Conservation (phyloP, 2,329 filamentous ascomycete species). For the Beauveria australis region DNA sequence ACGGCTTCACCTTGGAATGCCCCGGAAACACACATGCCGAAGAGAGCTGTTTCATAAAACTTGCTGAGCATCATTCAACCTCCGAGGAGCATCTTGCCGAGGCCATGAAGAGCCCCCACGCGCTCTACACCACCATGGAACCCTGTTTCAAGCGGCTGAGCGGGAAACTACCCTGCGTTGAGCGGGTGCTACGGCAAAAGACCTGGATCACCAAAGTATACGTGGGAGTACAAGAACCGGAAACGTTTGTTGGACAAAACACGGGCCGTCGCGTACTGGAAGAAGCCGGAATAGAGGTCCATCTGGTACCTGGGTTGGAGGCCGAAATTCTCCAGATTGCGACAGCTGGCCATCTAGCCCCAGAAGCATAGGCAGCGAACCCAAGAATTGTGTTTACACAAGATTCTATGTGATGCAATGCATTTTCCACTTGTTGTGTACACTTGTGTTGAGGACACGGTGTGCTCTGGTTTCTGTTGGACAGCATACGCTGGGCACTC, state of each 20-base stretch:
- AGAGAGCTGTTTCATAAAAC: conserved; percentile 81
- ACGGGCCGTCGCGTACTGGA: conserved; percentile 63
- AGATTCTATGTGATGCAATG: no score
- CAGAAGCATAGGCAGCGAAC: not conserved
- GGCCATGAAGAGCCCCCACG: conserved; percentile 25
- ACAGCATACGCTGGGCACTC: no score
- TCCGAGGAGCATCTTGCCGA: conserved; percentile 47
- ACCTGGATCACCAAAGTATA: conserved; percentile 68
- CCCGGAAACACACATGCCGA: conserved; percentile 94
- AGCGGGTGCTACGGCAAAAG: conserved; percentile 61
- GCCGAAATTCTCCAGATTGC: conserved; percentile 74
- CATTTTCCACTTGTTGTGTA: no score
- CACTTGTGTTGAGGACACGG: no score
- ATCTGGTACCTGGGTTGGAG: conserved; percentile 68
- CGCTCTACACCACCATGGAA: conserved; percentile 88
- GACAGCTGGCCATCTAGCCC: conserved; percentile 61
- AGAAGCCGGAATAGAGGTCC: conserved; percentile 63
- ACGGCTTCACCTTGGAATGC: conserved; percentile 86
- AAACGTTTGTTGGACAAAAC: conserved; percentile 81
- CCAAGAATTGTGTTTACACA: not conserved
- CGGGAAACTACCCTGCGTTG: conserved; percentile 68
- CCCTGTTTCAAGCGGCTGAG: conserved; percentile 68
- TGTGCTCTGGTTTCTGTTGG: no score
- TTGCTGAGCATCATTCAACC: conserved; percentile 38
- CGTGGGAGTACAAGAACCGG: conserved; percentile 80